phyloP scores from a whole-genome alignment of 2,329 filamentous ascomycete genomes.

The Geosmithia putterillii region DNA sequence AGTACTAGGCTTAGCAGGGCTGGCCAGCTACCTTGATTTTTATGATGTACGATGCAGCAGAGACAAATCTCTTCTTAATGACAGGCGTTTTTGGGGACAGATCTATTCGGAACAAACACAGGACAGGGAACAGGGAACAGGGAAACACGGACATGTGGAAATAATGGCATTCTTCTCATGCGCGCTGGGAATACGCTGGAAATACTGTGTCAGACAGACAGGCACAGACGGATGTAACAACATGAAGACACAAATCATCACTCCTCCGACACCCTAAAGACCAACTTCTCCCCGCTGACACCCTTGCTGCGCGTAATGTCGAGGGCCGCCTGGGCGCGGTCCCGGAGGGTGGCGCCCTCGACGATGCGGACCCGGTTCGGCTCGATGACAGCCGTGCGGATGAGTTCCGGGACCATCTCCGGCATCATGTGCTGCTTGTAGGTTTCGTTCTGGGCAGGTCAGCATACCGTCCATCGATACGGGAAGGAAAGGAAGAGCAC shows the following conservation, averaged over 20 bases:
- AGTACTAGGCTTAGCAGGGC: neutral
- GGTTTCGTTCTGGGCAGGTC: conserved; percentile 29
- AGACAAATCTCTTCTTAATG: neutral
- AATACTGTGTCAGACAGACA: no score
- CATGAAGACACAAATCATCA: conserved; percentile 1
- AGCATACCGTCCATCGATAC: neutral
- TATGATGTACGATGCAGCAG: neutral
- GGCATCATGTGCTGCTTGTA: conserved; percentile 37
- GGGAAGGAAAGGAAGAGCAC: no score
- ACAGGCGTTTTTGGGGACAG: neutral
- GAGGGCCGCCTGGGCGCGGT: conserved; percentile 19
- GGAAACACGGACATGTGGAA: no score
- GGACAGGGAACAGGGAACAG: no score
- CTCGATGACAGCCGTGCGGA: conserved; percentile 19
- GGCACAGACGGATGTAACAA: no score
- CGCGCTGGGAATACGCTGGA: no score
- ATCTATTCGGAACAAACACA: no score
- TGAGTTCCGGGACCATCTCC: conserved; percentile 34
- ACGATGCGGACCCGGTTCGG: conserved; percentile 23
- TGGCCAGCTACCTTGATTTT: neutral
- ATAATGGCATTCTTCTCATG: no score
- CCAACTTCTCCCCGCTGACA: conserved; percentile 20
- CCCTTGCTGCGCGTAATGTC: conserved; percentile 16
- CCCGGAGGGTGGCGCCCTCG: conserved; percentile 18
- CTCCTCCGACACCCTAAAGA: conserved; percentile 14